Conservation (phyloP, 2,329 filamentous ascomycete species). For the Microcera coccophila region DNA sequence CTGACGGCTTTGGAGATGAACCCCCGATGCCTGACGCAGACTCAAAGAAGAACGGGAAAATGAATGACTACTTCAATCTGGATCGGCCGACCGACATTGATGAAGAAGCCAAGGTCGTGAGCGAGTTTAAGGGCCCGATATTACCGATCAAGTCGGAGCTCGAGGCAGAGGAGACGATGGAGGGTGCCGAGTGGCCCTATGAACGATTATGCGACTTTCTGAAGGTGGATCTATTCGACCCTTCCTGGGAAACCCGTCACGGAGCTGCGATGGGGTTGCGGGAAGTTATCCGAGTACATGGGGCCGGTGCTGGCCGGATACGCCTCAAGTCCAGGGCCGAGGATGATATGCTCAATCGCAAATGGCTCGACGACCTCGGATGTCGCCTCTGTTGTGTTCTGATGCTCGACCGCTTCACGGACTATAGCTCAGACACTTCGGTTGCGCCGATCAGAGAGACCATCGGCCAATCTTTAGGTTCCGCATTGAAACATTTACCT, state of each 20-base stretch:
- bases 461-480: constrained; percentile 87
- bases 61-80: constrained; percentile 84
- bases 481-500: constrained; percentile 79
- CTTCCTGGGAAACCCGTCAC: constrained; percentile 91
- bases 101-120: constrained; percentile 87
- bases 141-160: constrained; percentile 82
- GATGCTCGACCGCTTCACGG: constrained; percentile 95
- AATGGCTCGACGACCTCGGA: constrained; percentile 92
- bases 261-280: constrained; percentile 92
- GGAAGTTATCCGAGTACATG: constrained; percentile 89
- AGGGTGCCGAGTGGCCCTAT: constrained; percentile 88
- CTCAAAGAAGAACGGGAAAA: constrained; percentile 59
- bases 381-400: constrained; percentile 92
- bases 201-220: constrained; percentile 92
- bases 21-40: constrained; percentile 50
- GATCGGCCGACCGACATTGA: constrained; percentile 75
- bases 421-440: constrained; percentile 96
- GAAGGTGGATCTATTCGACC: constrained; percentile 88
- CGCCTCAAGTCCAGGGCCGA: constrained; percentile 65
- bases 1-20: constrained; percentile 60
- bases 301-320: constrained; percentile 76
- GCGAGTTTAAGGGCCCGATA: constrained; percentile 86
- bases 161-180: constrained; percentile 69
- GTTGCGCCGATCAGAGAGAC: constrained; percentile 95
- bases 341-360: constrained; percentile 75